Percentiles rank a stretch among this genome's conserved stretches.
Conservation (phyloP, 345 rosid species). For the Eucalyptus curtisii region DNA sequence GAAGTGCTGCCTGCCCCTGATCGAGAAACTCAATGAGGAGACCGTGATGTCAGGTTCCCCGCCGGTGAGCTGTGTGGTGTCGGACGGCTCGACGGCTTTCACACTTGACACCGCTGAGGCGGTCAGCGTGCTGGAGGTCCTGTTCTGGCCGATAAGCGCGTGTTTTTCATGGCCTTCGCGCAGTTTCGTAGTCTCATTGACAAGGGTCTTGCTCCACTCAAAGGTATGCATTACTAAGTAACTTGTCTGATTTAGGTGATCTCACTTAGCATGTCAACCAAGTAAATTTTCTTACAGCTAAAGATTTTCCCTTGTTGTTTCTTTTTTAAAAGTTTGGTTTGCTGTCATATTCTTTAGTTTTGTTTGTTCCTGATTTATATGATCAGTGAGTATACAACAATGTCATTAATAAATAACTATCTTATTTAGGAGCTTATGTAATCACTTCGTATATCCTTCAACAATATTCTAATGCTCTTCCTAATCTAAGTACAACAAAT, state of each 20-base stretch:
- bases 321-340: background rate
- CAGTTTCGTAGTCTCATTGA: slow-evolving; percentile 10
- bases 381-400: background rate
- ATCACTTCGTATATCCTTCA: background rate
- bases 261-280: background rate
- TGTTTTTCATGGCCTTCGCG: slow-evolving; percentile 7
- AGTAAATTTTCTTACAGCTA: background rate
- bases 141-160: slow-evolving; percentile 31
- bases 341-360: background rate
- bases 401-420: background rate
- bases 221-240: slow-evolving; percentile 11
- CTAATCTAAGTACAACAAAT: background rate
- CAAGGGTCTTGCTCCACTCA: slow-evolving; percentile 23
- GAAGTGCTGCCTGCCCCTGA: slow-evolving; percentile 10
- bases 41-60: background rate
- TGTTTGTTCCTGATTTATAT: background rate
- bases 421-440: background rate
- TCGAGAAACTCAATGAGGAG: slow-evolving; percentile 7
- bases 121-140: slow-evolving; percentile 16
- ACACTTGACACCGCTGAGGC: slow-evolving; percentile 26
- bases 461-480: background rate
- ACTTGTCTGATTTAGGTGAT: background rate
- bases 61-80: slow-evolving; percentile 22
- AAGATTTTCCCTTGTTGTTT: background rate
- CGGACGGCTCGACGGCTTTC: slow-evolving; percentile 30